Percentiles rank a stretch among this genome's conserved stretches.
Conservation (phyloP, 805 yeast genomes). For the Yamadazyma laniorum region DNA sequence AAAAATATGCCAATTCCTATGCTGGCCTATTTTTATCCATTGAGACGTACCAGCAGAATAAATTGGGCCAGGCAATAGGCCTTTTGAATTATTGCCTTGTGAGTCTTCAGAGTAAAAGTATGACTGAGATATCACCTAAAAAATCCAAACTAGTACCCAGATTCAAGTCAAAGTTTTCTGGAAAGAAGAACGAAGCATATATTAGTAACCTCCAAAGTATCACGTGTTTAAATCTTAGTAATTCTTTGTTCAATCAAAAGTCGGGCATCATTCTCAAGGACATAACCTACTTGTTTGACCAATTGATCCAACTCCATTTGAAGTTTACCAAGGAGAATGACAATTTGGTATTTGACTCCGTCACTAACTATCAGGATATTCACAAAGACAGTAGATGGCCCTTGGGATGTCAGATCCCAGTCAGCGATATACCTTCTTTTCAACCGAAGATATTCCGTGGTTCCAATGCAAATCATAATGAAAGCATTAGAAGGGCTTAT, state of each 20-base stretch:
- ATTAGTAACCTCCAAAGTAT: conserved; percentile 32
- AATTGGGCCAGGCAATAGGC: conserved; percentile 48
- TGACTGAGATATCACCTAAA: conserved; percentile 12
- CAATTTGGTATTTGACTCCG: conserved; percentile 35
- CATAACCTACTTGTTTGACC: conserved; percentile 39
- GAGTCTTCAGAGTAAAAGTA: conserved; percentile 34
- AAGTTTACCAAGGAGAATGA: conserved; percentile 46
- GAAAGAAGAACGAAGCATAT: conserved; percentile 30
- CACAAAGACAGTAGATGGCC: conserved; percentile 45
- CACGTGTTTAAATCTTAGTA: conserved; percentile 33
- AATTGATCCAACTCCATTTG: conserved; percentile 36
- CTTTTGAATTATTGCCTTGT: conserved; percentile 37
- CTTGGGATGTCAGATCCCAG: conserved; percentile 36
- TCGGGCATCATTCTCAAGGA: conserved; percentile 38
- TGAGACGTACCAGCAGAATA: conserved; percentile 44
- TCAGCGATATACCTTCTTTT: conserved; percentile 23
- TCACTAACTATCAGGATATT: conserved; percentile 34
- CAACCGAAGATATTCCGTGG: conserved; percentile 16
- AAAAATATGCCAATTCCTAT: conserved; percentile 40
- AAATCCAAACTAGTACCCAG: conserved; percentile 15
- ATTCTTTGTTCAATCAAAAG: conserved; percentile 32
- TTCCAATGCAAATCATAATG: neutral
- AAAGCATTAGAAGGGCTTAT: conserved; percentile 2
- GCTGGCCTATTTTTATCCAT: conserved; percentile 45
- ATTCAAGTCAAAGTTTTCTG: conserved; percentile 26